Conservation (phyloP, 176 grass and related monocot genomes). For the Secale cereale region DNA sequence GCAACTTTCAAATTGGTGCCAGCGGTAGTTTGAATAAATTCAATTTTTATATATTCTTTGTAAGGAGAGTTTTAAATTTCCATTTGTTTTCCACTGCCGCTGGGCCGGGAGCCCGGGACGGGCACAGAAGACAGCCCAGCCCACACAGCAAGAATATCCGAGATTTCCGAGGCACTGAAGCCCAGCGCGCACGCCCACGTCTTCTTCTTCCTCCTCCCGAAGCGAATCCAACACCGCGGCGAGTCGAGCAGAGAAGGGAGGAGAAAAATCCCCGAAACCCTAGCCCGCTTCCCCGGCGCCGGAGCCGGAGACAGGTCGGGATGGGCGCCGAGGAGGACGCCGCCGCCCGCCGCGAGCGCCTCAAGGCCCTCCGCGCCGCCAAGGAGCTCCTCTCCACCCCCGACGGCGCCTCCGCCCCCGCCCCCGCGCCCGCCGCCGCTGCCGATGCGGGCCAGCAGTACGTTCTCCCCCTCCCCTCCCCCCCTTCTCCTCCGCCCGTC, state of each 20-base stretch:
- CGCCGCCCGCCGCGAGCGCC: slow-evolving; percentile 49
- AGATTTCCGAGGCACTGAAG: too few species aligned
- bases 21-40: too few species aligned
- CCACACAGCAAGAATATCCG: too few species aligned
- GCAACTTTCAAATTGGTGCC: too few species aligned
- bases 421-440: not conserved
- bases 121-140: too few species aligned
- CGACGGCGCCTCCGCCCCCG: slow-evolving; percentile 21
- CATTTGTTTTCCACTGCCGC: too few species aligned
- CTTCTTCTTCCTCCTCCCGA: too few species aligned
- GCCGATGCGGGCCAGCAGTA: slow-evolving; percentile 16
- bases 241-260: not conserved
- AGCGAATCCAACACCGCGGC: not conserved
- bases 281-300: not conserved
- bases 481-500: not conserved
- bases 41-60: too few species aligned
- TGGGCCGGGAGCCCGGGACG: too few species aligned
- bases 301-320: not conserved
- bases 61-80: too few species aligned
- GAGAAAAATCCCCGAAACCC: slow-evolving; percentile 28
- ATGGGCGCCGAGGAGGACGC: slow-evolving; percentile 60
- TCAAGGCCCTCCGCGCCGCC: slow-evolving; percentile 61
- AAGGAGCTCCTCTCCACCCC: slow-evolving; percentile 61
- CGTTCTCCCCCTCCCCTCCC: not conserved
- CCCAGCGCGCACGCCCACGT: too few species aligned